Evolutionary conservation across 164 flowering plant species (phyloP).

Genomic region (Chimonanthus salicifolius): DNA sequence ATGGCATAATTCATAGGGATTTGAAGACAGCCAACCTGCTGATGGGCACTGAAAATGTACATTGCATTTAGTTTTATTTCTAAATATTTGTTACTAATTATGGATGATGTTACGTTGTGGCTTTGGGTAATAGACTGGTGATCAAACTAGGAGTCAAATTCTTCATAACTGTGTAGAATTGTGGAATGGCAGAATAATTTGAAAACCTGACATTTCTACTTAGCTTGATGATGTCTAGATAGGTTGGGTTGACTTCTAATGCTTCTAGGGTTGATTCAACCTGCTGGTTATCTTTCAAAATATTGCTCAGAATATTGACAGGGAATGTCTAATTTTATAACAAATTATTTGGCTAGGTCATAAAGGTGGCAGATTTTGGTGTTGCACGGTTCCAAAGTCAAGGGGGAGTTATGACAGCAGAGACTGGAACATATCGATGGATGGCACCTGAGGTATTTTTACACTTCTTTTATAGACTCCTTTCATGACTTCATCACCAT

Average conservation of each 20-base stretch:
- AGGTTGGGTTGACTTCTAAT: too few species aligned
- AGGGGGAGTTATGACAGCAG: constrained; percentile 95
- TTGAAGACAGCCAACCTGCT: constrained; percentile 95
- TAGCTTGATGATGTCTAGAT: background rate
- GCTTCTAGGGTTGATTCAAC: too few species aligned
- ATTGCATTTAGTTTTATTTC: constrained; percentile 15
- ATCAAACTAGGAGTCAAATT: background rate
- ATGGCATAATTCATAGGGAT: constrained; percentile 89
- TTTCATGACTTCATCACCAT: background rate
- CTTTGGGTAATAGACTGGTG: background rate
- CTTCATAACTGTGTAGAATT: background rate
- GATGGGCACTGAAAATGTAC: constrained; percentile 69
- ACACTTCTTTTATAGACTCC: background rate
- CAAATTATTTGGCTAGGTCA: constrained; percentile 44
- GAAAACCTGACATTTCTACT: background rate
- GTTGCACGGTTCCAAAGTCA: constrained; percentile 86
- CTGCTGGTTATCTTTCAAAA: too few species aligned
- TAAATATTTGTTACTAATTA: background rate
- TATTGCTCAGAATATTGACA: too few species aligned
- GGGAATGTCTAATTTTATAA: constrained; percentile 2
- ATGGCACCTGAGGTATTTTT: constrained; percentile 94
- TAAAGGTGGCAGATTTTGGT: constrained; percentile 98
- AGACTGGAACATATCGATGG: constrained; percentile 97
- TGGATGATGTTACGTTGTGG: background rate
- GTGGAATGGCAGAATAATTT: background rate